Base-by-base conservation (phyloP, 345 rosid genomes). In the Dipteronia sinensis region DNA sequence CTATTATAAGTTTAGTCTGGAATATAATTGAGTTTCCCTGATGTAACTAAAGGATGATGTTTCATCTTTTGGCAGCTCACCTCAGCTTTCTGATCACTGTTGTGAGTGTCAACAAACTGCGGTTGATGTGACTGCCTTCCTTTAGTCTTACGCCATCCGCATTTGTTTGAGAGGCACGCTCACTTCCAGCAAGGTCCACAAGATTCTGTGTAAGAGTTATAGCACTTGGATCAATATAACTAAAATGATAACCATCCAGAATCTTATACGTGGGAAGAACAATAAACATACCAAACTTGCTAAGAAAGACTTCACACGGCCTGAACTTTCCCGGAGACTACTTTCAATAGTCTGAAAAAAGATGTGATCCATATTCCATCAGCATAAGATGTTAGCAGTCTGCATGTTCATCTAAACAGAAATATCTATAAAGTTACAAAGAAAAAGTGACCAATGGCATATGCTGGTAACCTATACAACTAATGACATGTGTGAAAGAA, bases 101-200 rank as follows among this genome's bases (percentile, higher is more conserved):
- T 65, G 97, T 90, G 31, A 95, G 95, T 25, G 98, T 95, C 89
- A 95, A 82, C 82, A 95, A 88, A 83, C 99, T 95, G 42, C 97
- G 95, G 79, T 95, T 95, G 67, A 93, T 95, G 81, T 95, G 99
- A 80, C 93, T 90, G 23, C 98, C 98, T 88, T 95, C 99, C 87
- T 95, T 95, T 78, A 93, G 83, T 82, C 98, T 88, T 67, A 82
- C 77, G 53, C 98, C 98, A 86, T 84, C 91, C 12, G 97, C 90
- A 69, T 92, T 90, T 80, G 99, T 95, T 84, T 92, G 97, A 76
- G 89, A 86, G 67, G 87, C 93, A 74, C 98, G 98, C 78, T 95
- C 98, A 78, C 98, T 95, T 80, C 98, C 99, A 81, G 99, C 99
- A 71, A 95, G 98, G 85, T 95, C 99, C 78, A 95, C 99, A 63